phyloP scores from a whole-genome alignment of 331 rosid species.

The Malus hybrid region DNA sequence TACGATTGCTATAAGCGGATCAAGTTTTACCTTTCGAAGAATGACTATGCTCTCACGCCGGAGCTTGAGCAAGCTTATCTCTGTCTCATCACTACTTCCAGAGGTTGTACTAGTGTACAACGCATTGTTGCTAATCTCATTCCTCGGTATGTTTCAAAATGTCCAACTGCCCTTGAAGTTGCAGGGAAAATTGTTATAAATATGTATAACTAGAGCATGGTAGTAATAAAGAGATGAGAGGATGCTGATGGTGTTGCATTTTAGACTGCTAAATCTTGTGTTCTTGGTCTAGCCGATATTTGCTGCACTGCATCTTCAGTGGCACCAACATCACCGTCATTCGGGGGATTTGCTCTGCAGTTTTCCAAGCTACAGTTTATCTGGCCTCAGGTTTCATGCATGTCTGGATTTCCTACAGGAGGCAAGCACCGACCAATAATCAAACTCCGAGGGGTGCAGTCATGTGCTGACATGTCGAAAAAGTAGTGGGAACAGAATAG shows the following conservation, averaged over 20 bases:
- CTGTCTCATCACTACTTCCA: slow-evolving; percentile 45
- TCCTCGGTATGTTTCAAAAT: slow-evolving; percentile 78
- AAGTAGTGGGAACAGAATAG: too few species aligned
- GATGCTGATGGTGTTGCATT: slow-evolving; percentile 61
- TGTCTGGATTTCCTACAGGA: too few species aligned
- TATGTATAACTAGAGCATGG: slow-evolving; percentile 66
- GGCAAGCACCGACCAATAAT: too few species aligned
- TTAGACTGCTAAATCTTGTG: slow-evolving; percentile 69
- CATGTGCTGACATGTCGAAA: too few species aligned
- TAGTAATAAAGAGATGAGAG: slow-evolving; percentile 51
- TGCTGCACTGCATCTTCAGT: slow-evolving; percentile 41
- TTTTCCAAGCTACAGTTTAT: slow-evolving; percentile 32
- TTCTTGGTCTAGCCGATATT: slow-evolving; percentile 35
- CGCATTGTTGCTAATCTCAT: slow-evolving; percentile 81
- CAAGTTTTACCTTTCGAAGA: slow-evolving; percentile 34
- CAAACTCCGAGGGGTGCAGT: too few species aligned
- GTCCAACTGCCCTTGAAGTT: slow-evolving; percentile 86
- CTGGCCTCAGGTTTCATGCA: too few species aligned
- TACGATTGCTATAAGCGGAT: slow-evolving; percentile 48
- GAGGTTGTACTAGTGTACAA: slow-evolving; percentile 86
- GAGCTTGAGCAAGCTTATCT: slow-evolving; percentile 51
- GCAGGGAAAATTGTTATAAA: slow-evolving; percentile 67
- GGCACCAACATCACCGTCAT: slow-evolving; percentile 63
- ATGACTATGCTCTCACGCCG: slow-evolving; percentile 22
- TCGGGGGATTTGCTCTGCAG: slow-evolving; percentile 65